Base-by-base conservation (phyloP, 2,329 filamentous ascomycete genomes). In the Fusarium subglutinans region DNA sequence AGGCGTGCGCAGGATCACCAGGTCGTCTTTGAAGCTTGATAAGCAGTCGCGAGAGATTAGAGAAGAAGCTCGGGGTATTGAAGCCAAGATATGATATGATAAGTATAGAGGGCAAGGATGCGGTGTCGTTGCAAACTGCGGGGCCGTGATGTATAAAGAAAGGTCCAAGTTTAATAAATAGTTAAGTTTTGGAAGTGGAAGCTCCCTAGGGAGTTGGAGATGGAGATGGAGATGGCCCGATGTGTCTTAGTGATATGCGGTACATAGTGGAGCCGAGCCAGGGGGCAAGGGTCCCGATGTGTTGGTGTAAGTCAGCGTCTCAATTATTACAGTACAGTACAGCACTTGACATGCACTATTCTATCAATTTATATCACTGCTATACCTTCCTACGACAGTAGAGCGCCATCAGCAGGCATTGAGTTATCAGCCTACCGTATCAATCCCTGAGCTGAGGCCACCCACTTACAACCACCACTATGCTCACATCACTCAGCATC, bases 81-180 rank as follows among this genome's bases (percentile, higher is more conserved):
- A 40, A 26, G 45, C 15, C 24, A 35, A 54, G 30, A 35, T 11
- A 17, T 9, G 30, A 24, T 11, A 20, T 13, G 37, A 26, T 26
- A 6, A 17, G 17, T 33, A 22, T 26, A 48, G 40, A 35, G 43
- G 28, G 40, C 22, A 45, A 30, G 38, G 50, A 62, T 59, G 53
- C 40, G 30, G 43, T 56, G 35, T 44, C 17, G 66, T 45, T 70
- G 38, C 20, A 48, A 48, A 55, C 44, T 69, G 68, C 40, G 68
- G 68, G 68, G 67, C 66, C 59, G 55, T 43, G 54, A 45, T 55
- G 48, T 59, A 53, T 50, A 66, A 70, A 71, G 67, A 66, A 70
- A 71, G 67, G 60, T 70, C 41, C 44, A 70, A 70, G 65, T 66
- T 64, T 22, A 48, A 35, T 44, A 37, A 48, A 26, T 58, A 26